Percentiles rank a stretch among this genome's conserved stretches.
Evolutionary conservation across 192 early-diverging fungal genomes (phyloP).

Genomic region (Phlyctochytrium arcticum): DNA sequence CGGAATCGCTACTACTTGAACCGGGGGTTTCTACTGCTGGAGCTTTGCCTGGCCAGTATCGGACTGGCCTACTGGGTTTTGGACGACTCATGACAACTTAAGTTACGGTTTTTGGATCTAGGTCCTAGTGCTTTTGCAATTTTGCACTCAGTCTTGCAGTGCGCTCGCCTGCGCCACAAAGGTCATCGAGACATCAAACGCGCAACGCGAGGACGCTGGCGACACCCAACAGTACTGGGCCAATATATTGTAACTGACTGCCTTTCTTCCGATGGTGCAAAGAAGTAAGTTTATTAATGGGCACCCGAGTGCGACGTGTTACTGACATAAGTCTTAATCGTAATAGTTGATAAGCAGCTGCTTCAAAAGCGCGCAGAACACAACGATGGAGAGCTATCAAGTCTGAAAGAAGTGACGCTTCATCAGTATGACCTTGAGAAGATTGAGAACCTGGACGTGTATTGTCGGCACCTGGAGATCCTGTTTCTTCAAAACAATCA

Average conservation of each 20-base stretch:
- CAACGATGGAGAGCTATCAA: conserved; percentile 58
- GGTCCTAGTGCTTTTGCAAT: not conserved
- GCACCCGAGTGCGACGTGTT: not conserved
- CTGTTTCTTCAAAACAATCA: conserved; percentile 57
- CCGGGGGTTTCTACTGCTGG: conserved; percentile 12
- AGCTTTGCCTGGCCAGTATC: conserved; percentile 46
- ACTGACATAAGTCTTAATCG: not conserved
- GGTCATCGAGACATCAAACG: no score
- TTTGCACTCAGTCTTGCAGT: not conserved
- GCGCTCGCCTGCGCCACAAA: no score
- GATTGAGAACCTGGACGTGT: conserved; percentile 59
- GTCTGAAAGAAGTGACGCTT: conserved; percentile 51
- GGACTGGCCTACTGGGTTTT: conserved; percentile 16
- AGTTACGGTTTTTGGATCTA: no score
- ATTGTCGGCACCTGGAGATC: conserved; percentile 55
- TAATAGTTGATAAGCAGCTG: conserved; percentile 41
- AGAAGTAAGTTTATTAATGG: conserved; percentile 3
- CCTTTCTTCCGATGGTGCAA: conserved; percentile 1
- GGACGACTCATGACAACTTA: no score
- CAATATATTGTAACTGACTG: no score
- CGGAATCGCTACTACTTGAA: no score
- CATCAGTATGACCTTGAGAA: conserved; percentile 64
- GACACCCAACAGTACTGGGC: not conserved
- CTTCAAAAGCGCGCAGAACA: conserved; percentile 52
- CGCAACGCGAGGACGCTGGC: not conserved